Evolutionary conservation across 345 rosid genomes (phyloP).

Genomic region (Stellera chamaejasme): DNA sequence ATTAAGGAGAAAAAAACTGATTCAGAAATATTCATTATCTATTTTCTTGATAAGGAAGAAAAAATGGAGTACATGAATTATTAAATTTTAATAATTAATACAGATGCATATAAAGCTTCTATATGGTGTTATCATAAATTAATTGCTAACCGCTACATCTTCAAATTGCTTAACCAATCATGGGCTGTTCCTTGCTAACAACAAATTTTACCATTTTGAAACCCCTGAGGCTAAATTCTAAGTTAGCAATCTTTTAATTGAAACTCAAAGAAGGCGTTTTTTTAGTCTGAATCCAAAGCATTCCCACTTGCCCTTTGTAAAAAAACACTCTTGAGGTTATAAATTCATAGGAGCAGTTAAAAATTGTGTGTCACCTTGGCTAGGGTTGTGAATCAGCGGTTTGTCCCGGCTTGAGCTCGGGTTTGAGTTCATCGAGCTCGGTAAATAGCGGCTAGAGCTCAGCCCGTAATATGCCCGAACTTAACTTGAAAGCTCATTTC

Average conservation of each 20-base stretch:
- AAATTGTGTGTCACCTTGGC: too few species aligned
- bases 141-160: slow-evolving; percentile 12
- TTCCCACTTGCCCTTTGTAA: background rate
- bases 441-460: too few species aligned
- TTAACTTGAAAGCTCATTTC: too few species aligned
- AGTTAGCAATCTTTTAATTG: slow-evolving; percentile 18
- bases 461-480: too few species aligned
- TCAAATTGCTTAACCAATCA: slow-evolving; percentile 6
- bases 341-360: background rate
- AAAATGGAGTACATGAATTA: background rate
- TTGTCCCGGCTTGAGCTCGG: too few species aligned
- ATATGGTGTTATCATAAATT: slow-evolving; percentile 14
- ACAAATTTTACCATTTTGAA: slow-evolving; percentile 6
- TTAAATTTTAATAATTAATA: too few species aligned
- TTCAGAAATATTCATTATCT: background rate
- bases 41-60: slow-evolving; percentile 9
- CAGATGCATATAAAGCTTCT: slow-evolving; percentile 6
- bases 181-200: slow-evolving; percentile 15
- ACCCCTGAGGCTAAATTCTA: slow-evolving; percentile 11
- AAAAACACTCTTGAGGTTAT: too few species aligned
- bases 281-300: slow-evolving; percentile 12
- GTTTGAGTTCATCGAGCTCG: too few species aligned
- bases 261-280: slow-evolving; percentile 9
- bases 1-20: background rate
- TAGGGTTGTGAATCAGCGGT: background rate